A percentile compares a stretch with the other conserved stretches of the same genome.
phyloP scores from a whole-genome alignment of 2,329 filamentous ascomycete species.

The Trichoderma oligosporum region DNA sequence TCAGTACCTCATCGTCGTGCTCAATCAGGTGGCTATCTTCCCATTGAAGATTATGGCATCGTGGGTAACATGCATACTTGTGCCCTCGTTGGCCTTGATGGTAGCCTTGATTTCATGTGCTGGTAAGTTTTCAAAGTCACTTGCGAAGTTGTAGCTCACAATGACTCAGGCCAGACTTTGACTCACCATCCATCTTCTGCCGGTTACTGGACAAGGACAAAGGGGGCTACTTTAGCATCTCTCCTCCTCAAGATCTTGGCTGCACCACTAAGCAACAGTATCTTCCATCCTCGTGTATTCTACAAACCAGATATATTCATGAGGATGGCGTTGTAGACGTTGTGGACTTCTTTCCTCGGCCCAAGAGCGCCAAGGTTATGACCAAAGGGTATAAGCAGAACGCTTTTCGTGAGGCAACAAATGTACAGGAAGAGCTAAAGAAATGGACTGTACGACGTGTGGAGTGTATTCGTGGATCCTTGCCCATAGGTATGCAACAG shows the following conservation, averaged over 20 bases:
- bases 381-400: slow-evolving; percentile 46
- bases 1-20: slow-evolving; percentile 33
- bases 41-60: slow-evolving; percentile 74
- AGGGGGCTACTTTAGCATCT: slow-evolving; percentile 68
- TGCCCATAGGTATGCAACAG: slow-evolving; percentile 51
- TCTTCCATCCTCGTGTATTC: slow-evolving; percentile 68
- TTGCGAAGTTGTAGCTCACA: neutral
- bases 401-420: slow-evolving; percentile 51
- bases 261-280: slow-evolving; percentile 76
- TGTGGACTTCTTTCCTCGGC: slow-evolving; percentile 72
- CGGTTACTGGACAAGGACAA: slow-evolving; percentile 70
- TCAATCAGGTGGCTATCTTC: slow-evolving; percentile 49
- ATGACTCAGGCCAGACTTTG: slow-evolving; percentile 65
- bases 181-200: slow-evolving; percentile 72
- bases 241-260: slow-evolving; percentile 46
- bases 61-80: slow-evolving; percentile 79
- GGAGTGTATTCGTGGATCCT: slow-evolving; percentile 65
- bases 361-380: slow-evolving; percentile 54
- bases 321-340: slow-evolving; percentile 71
- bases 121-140: slow-evolving; percentile 47
- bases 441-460: slow-evolving; percentile 68
- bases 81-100: slow-evolving; percentile 69
- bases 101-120: slow-evolving; percentile 74
- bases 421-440: slow-evolving; percentile 60
- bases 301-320: slow-evolving; percentile 73